Conservation (phyloP, 352 stramenopile species). For the Discostella stelligera region DNA sequence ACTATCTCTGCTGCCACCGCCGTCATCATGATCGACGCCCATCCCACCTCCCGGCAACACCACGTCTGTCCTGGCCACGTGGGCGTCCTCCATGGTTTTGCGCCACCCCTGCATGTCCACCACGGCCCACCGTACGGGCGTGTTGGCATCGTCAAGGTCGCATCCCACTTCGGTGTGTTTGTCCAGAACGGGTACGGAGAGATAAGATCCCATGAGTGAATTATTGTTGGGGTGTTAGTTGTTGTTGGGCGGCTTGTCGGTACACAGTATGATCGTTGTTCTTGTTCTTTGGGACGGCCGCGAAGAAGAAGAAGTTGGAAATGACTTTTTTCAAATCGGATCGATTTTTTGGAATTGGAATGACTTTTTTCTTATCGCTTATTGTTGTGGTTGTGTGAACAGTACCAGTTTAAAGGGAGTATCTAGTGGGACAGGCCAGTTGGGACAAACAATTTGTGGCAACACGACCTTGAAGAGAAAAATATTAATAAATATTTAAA, state of each 20-base stretch:
- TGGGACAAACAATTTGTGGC: too few species aligned
- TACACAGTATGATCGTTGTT: not conserved
- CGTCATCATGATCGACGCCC: not conserved
- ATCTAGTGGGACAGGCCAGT: too few species aligned
- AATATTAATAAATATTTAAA: too few species aligned
- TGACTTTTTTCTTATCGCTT: too few species aligned
- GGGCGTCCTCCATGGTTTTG: conserved; percentile 84
- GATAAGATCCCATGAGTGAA: conserved; percentile 75
- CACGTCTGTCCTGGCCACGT: conserved; percentile 69
- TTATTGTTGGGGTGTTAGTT: not conserved
- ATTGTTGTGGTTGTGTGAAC: too few species aligned
- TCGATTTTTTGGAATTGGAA: too few species aligned
- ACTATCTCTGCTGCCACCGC: not conserved
- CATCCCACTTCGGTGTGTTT: conserved; percentile 70
- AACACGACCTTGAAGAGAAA: too few species aligned
- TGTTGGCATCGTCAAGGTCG: conserved; percentile 38
- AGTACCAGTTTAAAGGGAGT: too few species aligned
- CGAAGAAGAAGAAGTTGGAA: not conserved
- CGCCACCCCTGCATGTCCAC: conserved; percentile 85
- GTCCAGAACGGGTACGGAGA: conserved; percentile 75
- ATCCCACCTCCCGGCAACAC: conserved; percentile 4
- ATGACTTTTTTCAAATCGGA: not conserved
- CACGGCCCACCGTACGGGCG: conserved; percentile 65
- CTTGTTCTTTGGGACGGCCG: too few species aligned
- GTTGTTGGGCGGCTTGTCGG: too few species aligned